Evolutionary conservation across 1,284 basidiomycete genomes (phyloP).

Genomic region (Malassezia globosa): DNA sequence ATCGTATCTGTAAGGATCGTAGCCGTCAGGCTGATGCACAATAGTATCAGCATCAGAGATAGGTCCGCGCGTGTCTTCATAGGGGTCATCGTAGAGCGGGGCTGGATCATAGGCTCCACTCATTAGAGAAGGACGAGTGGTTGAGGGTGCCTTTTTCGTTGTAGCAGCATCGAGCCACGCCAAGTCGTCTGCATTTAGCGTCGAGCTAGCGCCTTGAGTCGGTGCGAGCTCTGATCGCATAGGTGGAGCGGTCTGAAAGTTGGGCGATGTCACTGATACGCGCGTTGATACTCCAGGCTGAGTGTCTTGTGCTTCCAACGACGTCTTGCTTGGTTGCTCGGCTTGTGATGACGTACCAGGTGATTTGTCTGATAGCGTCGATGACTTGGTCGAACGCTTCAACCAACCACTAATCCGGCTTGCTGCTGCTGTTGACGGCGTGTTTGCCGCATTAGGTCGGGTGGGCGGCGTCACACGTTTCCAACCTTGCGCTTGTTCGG

Average conservation of each 20-base stretch:
- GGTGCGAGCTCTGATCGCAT: not conserved
- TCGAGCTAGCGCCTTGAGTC: not conserved
- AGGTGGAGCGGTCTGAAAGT: not conserved
- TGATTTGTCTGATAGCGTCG: not conserved
- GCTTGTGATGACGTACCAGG: no score
- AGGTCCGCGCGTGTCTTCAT: not conserved
- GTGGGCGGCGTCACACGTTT: conserved; percentile 3
- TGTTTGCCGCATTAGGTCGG: no score
- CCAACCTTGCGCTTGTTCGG: conserved; percentile 11
- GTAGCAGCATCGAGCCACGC: conserved; percentile 14
- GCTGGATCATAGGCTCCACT: not conserved
- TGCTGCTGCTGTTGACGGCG: not conserved
- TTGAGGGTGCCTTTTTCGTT: not conserved
- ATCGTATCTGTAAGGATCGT: not conserved
- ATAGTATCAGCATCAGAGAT: not conserved
- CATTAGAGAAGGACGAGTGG: not conserved
- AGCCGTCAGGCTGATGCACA: not conserved
- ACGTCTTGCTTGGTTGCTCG: not conserved
- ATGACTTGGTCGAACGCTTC: not conserved
- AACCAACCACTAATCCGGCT: not conserved
- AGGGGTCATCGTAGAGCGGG: not conserved
- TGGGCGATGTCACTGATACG: no score
- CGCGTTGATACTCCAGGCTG: no score
- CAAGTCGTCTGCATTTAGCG: conserved; percentile 8
- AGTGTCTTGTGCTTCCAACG: not conserved